These are phyloP conservation scores for Boletus eberwhitei DNA, from an alignment of 768 basidiomycete genomes.

Conservation along the genomic window DNA sequence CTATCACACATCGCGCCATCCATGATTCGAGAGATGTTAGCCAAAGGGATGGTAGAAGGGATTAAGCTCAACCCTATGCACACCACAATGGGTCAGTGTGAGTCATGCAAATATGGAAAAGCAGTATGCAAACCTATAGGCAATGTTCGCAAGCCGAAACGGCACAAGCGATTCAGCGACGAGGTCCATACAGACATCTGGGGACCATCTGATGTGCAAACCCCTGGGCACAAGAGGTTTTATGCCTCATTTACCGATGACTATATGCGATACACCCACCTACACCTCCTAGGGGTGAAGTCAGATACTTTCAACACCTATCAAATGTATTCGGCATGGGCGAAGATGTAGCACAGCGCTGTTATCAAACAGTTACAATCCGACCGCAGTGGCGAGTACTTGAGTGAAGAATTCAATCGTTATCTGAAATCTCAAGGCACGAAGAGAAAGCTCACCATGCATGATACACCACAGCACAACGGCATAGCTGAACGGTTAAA, in stretches of 20 bases:
- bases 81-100: not conserved
- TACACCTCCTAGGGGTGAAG: not conserved
- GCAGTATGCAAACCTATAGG: not conserved
- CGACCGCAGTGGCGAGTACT: not conserved
- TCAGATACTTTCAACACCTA: not conserved
- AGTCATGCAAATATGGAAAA: not conserved
- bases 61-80: not conserved
- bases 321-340: not conserved
- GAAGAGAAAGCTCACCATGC: not conserved
- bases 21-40: not conserved
- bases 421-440: not conserved
- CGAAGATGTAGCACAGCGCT: not conserved
- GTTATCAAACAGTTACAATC: not conserved
- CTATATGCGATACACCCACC: not conserved
- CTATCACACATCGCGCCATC: not conserved
- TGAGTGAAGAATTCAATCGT: not conserved
- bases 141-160: not conserved
- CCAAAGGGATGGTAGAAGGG: not conserved
- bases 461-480: not conserved
- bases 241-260: not conserved
- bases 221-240: not conserved
- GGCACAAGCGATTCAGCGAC: not conserved
- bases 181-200: not conserved
- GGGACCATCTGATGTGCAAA: not conserved
- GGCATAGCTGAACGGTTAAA: too few species aligned